Percentiles rank a stretch among this genome's conserved stretches.
phyloP scores from a whole-genome alignment of 257 asterid species.

The Petunia secreta region DNA sequence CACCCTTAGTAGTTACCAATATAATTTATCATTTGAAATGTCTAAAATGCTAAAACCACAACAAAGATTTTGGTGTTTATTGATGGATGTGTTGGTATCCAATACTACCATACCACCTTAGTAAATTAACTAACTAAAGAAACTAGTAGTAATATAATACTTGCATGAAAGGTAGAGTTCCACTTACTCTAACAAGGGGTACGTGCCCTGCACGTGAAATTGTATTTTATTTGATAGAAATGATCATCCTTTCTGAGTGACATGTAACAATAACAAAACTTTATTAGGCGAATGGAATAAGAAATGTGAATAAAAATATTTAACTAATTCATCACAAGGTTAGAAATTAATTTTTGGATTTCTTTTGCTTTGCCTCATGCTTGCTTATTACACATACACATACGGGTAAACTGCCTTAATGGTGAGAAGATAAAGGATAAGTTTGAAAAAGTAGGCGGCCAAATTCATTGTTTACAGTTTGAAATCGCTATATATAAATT shows the following conservation, averaged over 20 bases:
- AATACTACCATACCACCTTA: background rate
- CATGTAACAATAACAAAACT: background rate
- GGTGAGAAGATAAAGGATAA: too few relatives aligned
- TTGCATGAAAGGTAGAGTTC: slow-evolving; percentile 76
- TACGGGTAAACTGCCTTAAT: too few relatives aligned
- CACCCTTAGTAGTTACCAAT: background rate
- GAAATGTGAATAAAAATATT: too few relatives aligned
- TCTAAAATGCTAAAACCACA: background rate
- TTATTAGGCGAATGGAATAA: too few relatives aligned
- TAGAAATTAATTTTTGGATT: too few relatives aligned
- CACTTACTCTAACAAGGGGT: slow-evolving; percentile 43
- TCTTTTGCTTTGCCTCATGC: too few relatives aligned
- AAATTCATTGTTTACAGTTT: too few relatives aligned
- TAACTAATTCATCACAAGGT: too few relatives aligned
- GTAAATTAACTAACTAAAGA: background rate
- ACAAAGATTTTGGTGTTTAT: slow-evolving; percentile 19
- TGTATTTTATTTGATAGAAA: background rate
- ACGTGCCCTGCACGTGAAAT: slow-evolving; percentile 4
- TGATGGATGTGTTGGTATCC: slow-evolving; percentile 20
- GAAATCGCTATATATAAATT: too few relatives aligned
- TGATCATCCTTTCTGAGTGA: background rate
- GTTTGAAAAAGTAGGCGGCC: too few relatives aligned
- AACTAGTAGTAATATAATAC: slow-evolving; percentile 16
- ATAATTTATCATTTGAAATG: background rate
- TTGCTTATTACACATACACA: too few relatives aligned